Base-by-base conservation (phyloP, 208 protist genomes). In the Leishmania gerbilli region DNA sequence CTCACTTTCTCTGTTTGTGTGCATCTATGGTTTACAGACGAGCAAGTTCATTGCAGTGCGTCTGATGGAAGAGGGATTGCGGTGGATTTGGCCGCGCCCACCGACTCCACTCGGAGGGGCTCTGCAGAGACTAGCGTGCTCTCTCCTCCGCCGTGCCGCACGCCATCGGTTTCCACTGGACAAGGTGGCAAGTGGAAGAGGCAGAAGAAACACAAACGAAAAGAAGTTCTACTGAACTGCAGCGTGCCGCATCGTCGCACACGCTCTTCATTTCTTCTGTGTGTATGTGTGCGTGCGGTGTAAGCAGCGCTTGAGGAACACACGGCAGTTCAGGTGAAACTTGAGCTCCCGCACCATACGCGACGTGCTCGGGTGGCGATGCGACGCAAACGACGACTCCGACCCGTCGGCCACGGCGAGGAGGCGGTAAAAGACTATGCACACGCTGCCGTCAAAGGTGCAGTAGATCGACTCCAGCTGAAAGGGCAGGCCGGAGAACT, bases 401-500 rank as follows among this genome's bases (percentile, higher is more conserved):
- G 74, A 67, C 40, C 17, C 24, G 47, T 49, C 84, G 56, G 81
- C 37, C 13, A 8, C 51, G 4, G 77, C 65, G 34, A 87, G 49
- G n/a, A 89, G 82, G 56, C 71, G 37, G 78, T 93, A 93, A 71
- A 89, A 89, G 13, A 96, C 84, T n/a, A 92, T 71, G 64, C 89
- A 95, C 37, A 93, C 79, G 11, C 71, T 83, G 27, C 74, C 42
- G 75, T 96, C 93, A 71, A 93, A 92, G 27, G 88, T 92, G 78
- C 89, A 87, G 78, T 94, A 87, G 37, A 93, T 88, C 17, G 87
- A 85, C 79, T 90, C 86, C 1, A 94, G 76, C 68, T 90, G 81
- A 60, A 93, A 91, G 8, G 90, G 90, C 40, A 94, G 83, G 53
- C 89, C 89, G 45, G 92, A 84, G 82, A 94, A 92, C 42, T 84